phyloP scores from a whole-genome alignment of 441 rosid species.

The Populus hybrid region DNA sequence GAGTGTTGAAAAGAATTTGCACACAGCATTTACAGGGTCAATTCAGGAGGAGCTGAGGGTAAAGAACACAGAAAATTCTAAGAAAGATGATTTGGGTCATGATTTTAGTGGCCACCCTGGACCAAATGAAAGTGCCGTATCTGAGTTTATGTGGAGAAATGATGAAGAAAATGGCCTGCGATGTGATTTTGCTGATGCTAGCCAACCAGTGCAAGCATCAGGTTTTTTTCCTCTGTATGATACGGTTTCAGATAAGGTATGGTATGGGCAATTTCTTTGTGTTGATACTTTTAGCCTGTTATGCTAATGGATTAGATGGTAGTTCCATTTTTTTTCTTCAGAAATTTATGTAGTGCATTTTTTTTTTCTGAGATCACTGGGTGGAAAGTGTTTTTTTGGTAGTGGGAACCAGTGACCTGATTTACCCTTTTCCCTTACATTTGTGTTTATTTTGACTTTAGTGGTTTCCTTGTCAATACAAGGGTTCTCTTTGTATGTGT shows the following conservation, averaged over 20 bases:
- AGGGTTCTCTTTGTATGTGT: background rate
- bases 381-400: background rate
- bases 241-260: constrained; percentile 45
- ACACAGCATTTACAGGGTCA: constrained; percentile 20
- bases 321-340: background rate
- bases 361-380: background rate
- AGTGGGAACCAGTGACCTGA: background rate
- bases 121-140: constrained; percentile 26
- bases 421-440: background rate
- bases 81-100: constrained; percentile 23
- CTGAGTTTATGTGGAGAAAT: constrained; percentile 39
- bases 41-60: constrained; percentile 20
- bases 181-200: constrained; percentile 30
- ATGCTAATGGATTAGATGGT: background rate
- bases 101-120: constrained; percentile 27
- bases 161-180: constrained; percentile 33
- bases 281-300: background rate
- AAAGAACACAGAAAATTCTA: constrained; percentile 22
- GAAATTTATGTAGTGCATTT: background rate
- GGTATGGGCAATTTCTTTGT: background rate
- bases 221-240: constrained; percentile 35
- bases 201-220: constrained; percentile 33
- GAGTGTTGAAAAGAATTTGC: constrained; percentile 21
- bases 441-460: background rate
- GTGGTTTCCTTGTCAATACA: background rate